Base-by-base conservation (phyloP, 148 eudicot genomes). In the Beta vulgaris region DNA sequence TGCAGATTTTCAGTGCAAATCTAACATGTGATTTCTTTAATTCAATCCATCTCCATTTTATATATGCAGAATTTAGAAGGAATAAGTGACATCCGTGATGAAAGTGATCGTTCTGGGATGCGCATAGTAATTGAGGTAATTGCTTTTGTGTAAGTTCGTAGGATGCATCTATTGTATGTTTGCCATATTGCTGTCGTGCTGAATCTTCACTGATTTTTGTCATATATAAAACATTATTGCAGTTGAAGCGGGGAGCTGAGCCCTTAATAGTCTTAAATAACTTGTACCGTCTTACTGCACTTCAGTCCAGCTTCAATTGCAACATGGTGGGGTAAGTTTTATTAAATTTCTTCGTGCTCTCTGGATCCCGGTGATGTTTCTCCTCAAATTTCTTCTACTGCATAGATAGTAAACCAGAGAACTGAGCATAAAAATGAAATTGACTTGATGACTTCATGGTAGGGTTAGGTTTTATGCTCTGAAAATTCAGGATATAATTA, bases 21-120 rank as follows among this genome's bases (percentile, higher is more conserved):
- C 21, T 65, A 11, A 49, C 69, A 23, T 69, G 36, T 63, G 1
- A 42, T 63, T 21, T 39, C 46, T 51, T n/a, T 13, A 28, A 18
- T 11, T 71, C 39, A 18, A 39, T 74, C 74, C 37, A 11, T 59
- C 75, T 71, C 73, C 48, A 10, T 68, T 73, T 32, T 58, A 42
- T 25, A 2, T 66, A 67, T 64, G 54, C 81, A 95, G 98, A 81
- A n/a, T 75, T 78, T 95, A 71, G 98, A 95, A 76, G 98, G 98
- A 67, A 88, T 95, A 67, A 95, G 98, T 77, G 98, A 95, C 77
- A 90, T 95, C 55, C 96, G 97, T 69, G 97, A 95, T 86, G 98
- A 95, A 82, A 95, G 98, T 87, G 98, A 95, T 83, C 93, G 98
- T 78, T 76, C 96, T 68, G 98, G 98, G 80, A 95, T 95, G 98